These are phyloP conservation scores for Populus euphratica DNA, from an alignment of 345 rosid genomes.

Conservation along the genomic window DNA sequence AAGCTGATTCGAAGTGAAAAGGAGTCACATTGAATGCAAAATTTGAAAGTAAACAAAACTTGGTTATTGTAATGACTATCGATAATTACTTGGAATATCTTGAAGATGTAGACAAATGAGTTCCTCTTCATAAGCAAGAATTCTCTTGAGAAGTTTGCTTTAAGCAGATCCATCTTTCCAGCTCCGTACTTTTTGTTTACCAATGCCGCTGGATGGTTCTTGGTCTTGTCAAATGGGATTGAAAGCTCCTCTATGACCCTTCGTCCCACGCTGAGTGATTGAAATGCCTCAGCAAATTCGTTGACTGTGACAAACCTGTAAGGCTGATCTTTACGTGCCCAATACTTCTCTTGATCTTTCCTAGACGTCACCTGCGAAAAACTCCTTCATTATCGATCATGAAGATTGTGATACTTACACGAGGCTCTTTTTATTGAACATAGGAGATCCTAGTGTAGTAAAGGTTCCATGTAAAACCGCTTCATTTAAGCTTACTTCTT, in stretches of 20 bases:
- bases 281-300: slow-evolving; percentile 57
- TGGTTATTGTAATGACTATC: background rate
- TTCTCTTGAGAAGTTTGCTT: slow-evolving; percentile 53
- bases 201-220: slow-evolving; percentile 60
- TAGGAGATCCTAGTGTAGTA: background rate
- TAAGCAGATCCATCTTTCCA: slow-evolving; percentile 46
- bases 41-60: background rate
- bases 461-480: background rate
- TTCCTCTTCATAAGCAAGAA: slow-evolving; percentile 60
- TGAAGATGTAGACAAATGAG: slow-evolving; percentile 47
- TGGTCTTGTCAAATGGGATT: slow-evolving; percentile 42
- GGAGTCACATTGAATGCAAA: background rate
- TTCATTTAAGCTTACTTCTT: slow-evolving; percentile 43
- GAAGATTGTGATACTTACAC: background rate
- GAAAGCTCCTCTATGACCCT: slow-evolving; percentile 39
- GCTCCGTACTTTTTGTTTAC: slow-evolving; percentile 46
- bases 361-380: slow-evolving; percentile 59
- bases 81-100: slow-evolving; percentile 48
- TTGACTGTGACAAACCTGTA: slow-evolving; percentile 46
- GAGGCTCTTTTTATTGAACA: too few relatives aligned
- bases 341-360: slow-evolving; percentile 70
- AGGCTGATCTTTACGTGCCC: slow-evolving; percentile 45
- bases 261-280: slow-evolving; percentile 35
- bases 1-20: slow-evolving; percentile 16
- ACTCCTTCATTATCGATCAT: background rate